Evolutionary conservation across 306 rosid genomes (phyloP), one percentile per base, ranked within the genome.

Genomic region (Lupinus albus): DNA sequence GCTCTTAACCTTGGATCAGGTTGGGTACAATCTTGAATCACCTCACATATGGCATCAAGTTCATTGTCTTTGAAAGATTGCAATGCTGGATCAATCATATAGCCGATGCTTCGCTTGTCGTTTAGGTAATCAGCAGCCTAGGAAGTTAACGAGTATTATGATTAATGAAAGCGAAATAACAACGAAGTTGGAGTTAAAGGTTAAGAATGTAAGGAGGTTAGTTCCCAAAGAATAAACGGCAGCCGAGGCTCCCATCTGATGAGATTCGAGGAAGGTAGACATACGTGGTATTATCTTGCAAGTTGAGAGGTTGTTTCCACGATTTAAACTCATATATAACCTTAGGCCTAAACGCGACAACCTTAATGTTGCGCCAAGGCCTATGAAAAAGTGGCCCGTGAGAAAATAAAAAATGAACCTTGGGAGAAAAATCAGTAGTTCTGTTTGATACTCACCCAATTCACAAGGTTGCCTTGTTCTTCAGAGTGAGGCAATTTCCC

Each of bases 41-140:
- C 91, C 74, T 94, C 97, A 58, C 97, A 94, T 7, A 94, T 76
- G 21, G 81, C 80, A 57, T 81, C 84, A 39, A 90, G 85, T 67
- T 90, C 96, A 17, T 82, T 83, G 14, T 88, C 83, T 59, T 83
- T 90, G 81, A 82, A 83, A 35, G 95, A 88, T 15, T 77, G 39
- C 7, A 93, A 80, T 48, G 68, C 76, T 6, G 87, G 97, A 81
- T 93, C 97, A 0, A 93, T 80, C 86, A 90, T 56, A 70, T 71
- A 68, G 47, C 82, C 58, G 16, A 82, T 82, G 69, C 74, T 86
- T 80, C 78, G 59, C 55, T 82, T 78, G 76, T 91, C 99, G 10
- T 84, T 88, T 53, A 88, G 59, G 78, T 76, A 90, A 20, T 85
- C 85, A 60, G 77, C 47, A 38, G 90, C 99, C 99, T 93, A 81